A percentile compares a stretch with the other conserved stretches of the same genome.
phyloP scores from a whole-genome alignment of 768 basidiomycete genomes.

The Mycena belliarum region DNA sequence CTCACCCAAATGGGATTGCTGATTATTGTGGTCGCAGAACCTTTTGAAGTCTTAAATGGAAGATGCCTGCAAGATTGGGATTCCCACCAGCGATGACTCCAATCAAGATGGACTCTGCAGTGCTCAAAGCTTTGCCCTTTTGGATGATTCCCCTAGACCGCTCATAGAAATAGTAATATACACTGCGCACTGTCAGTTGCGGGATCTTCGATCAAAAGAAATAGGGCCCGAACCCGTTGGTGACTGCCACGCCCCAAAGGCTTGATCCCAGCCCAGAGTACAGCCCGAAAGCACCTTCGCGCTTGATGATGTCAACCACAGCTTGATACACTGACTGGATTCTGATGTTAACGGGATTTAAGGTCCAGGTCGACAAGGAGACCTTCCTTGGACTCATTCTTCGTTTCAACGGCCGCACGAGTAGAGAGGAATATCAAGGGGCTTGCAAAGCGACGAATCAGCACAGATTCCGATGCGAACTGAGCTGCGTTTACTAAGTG shows the following conservation, averaged over 20 bases:
- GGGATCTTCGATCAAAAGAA: neutral
- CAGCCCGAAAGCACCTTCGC: constrained; percentile 81
- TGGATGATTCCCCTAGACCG: constrained; percentile 61
- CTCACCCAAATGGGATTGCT: constrained; percentile 95
- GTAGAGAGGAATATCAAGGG: constrained; percentile 93
- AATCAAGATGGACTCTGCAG: constrained; percentile 87
- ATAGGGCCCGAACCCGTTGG: constrained; percentile 90
- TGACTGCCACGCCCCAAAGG: constrained; percentile 87
- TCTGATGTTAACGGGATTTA: neutral
- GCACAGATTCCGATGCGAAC: constrained; percentile 6
- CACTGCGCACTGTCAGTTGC: constrained; percentile 42
- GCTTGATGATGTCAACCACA: constrained; percentile 73
- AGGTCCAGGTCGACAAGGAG: constrained; percentile 7
- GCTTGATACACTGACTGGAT: constrained; percentile 64
- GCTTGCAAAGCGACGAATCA: constrained; percentile 40
- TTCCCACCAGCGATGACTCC: constrained; percentile 80
- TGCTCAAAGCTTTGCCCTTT: constrained; percentile 70
- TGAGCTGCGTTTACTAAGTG: constrained; percentile 63
- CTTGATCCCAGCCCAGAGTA: constrained; percentile 88
- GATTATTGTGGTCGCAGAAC: constrained; percentile 83
- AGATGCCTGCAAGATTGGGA: neutral
- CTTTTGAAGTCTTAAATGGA: constrained; percentile 37
- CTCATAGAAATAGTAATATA: constrained; percentile 94
- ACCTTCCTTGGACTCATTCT: constrained; percentile 67
- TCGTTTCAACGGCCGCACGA: constrained; percentile 87